phyloP scores from a whole-genome alignment of 2,329 filamentous ascomycete species.

The Alternaria novae-zelandiae region DNA sequence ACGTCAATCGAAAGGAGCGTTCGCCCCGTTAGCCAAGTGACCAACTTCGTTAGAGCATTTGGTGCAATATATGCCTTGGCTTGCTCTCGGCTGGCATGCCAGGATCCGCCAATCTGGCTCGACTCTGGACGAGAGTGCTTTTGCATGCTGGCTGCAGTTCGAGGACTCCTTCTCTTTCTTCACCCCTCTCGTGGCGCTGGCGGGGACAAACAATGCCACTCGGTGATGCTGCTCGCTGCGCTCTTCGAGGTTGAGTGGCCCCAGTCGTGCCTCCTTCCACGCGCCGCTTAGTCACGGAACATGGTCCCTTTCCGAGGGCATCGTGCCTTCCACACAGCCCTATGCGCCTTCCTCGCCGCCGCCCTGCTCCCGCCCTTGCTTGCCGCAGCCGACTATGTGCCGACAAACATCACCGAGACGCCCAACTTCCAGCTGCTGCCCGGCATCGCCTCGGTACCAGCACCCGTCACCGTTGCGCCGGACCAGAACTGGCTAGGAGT shows the following conservation, averaged over 20 bases:
- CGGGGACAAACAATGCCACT: constrained; percentile 28
- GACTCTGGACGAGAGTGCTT: constrained; percentile 21
- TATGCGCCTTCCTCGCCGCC: constrained; percentile 19
- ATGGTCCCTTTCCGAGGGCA: constrained; percentile 29
- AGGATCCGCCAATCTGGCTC: constrained; percentile 37
- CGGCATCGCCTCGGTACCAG: constrained; percentile 30
- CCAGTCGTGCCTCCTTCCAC: constrained; percentile 20
- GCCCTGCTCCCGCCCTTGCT: constrained; percentile 26
- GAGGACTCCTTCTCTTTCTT: constrained; percentile 10
- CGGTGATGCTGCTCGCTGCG: constrained; percentile 34
- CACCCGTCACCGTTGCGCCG: constrained; percentile 43
- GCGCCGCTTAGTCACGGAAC: constrained; percentile 29
- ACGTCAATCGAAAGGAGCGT: constrained; percentile 3
- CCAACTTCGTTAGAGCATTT: constrained; percentile 23
- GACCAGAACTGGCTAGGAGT: constrained; percentile 49
- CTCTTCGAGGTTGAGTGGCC: constrained; percentile 31
- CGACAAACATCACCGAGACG: constrained; percentile 29
- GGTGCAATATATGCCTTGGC: constrained; percentile 33
- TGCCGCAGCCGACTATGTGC: constrained; percentile 26
- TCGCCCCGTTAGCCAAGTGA: constrained; percentile 14
- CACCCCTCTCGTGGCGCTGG: constrained; percentile 18
- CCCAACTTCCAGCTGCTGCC: constrained; percentile 25
- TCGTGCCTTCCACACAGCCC: constrained; percentile 21
- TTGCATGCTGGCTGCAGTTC: constrained; percentile 10
- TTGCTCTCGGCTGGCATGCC: constrained; percentile 19